phyloP scores from a whole-genome alignment of 345 rosid genomes.

The Moricandia arvensis region DNA sequence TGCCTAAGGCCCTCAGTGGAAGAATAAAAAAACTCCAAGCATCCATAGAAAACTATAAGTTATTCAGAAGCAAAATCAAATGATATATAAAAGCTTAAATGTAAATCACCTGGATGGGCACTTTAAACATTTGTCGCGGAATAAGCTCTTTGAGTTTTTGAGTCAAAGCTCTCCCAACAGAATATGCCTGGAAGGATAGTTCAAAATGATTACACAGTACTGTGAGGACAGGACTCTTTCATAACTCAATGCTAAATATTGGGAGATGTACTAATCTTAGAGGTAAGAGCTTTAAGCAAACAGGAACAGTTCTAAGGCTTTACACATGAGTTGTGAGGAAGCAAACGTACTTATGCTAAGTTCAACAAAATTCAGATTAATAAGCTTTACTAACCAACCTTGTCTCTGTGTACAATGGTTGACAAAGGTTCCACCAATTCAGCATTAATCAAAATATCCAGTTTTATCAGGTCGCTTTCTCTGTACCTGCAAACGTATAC shows the following conservation, averaged over 20 bases:
- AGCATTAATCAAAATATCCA: conserved; percentile 84
- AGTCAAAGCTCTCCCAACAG: conserved; percentile 92
- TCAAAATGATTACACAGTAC: conserved; percentile 16
- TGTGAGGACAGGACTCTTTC: neutral
- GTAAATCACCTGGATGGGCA: conserved; percentile 79
- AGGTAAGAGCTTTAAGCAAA: neutral
- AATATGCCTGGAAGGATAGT: conserved; percentile 71
- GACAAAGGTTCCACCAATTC: conserved; percentile 88
- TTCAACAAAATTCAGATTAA: neutral
- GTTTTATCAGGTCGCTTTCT: conserved; percentile 81
- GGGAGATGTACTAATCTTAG: conserved; percentile 3
- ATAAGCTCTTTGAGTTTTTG: conserved; percentile 96
- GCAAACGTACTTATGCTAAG: no score
- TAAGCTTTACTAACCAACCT: conserved; percentile 49
- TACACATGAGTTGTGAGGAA: no score
- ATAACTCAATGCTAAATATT: neutral
- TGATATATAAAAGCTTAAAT: neutral
- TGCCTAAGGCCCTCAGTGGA: neutral
- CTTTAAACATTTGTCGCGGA: conserved; percentile 97
- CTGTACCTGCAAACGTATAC: conserved; percentile 56
- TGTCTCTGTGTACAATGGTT: conserved; percentile 90
- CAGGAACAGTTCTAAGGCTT: conserved; percentile 2
- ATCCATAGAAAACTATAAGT: neutral
- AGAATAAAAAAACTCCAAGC: neutral
- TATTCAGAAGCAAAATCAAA: neutral